Evolutionary conservation across 495 filamentous ascomycete species (phyloP), one percentile per base, ranked within the genome.

Genomic region (Cenococcum geophilum): DNA sequence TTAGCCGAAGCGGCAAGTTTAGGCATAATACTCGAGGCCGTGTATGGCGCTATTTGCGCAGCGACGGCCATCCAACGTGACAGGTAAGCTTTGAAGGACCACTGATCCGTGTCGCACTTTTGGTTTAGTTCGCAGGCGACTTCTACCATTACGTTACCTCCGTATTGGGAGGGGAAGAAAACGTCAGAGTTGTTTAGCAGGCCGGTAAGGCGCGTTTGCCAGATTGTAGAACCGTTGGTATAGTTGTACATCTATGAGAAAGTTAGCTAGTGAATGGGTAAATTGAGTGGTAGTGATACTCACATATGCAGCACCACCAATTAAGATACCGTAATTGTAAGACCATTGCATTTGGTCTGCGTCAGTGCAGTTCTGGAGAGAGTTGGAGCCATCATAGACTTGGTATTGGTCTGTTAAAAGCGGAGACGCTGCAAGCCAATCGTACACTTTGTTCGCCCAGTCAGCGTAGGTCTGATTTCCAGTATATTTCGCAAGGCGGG

Each of bases 41-140:
- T 88, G 67, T 80, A 86, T 1, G 91, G 89, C 0, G 85, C 89
- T 52, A 91, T 79, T 60, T 90, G 83, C 0, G 84, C 83, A 5
- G 85, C 83, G 6, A 82, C 79, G 1, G 86, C 83, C 75, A 96
- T 82, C 87, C 89, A 92, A 5, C 85, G 81, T 6, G 86, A 76
- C 8, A 91, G 77, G 64, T 89, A 87, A 4, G 87, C 88, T 70
- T 92, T 92, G 80, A 95, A 93, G 23, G 83, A 48, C 37, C 36
- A 42, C 22, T 58, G 56, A 21, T 92, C 88, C 57, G 81, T 69
- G 67, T 91, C 80, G 73, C 89, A 91, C 0, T 67, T 75, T 50
- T 76, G 70, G 34, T 72, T 72, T 1, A 80, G 72, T 70, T 92
- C 89, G 74, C 89, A 95, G 18, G 84, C 81, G n/a, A 83, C 76